A percentile compares a stretch with the other conserved stretches of the same genome.
Evolutionary conservation across 106 monocot species (phyloP).

Genomic region (Dendrobium officinale): DNA sequence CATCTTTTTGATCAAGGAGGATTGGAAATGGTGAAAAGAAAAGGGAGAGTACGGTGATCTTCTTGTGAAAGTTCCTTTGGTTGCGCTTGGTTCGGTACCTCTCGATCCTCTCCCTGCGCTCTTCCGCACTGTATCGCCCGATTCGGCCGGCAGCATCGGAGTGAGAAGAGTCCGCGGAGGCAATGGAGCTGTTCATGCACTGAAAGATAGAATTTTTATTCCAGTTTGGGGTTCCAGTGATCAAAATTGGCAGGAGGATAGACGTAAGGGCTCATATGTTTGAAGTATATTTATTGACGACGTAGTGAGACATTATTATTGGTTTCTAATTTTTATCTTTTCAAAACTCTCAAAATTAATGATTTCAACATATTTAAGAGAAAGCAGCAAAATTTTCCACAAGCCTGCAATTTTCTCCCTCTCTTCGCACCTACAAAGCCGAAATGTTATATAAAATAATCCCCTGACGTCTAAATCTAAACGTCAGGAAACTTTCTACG

Average conservation of each 20-base stretch:
- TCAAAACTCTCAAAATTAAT: too few relatives aligned
- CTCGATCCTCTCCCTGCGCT: slow-evolving; percentile 73
- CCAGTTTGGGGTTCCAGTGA: background rate
- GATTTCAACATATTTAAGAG: too few relatives aligned
- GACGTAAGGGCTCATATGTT: too few relatives aligned
- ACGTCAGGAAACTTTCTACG: too few relatives aligned
- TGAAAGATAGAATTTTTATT: background rate
- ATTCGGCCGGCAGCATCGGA: slow-evolving; percentile 19
- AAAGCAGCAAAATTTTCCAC: too few relatives aligned
- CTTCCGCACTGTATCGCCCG: slow-evolving; percentile 70
- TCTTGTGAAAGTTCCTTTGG: slow-evolving; percentile 89
- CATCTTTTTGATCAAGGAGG: background rate
- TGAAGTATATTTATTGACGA: too few relatives aligned
- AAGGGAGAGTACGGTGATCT: slow-evolving; percentile 54
- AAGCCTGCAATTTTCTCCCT: too few relatives aligned
- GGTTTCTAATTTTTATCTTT: too few relatives aligned
- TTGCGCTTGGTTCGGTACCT: slow-evolving; percentile 72
- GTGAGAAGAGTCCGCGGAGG: slow-evolving; percentile 14
- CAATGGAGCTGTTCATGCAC: slow-evolving; percentile 27
- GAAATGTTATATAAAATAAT: too few relatives aligned
- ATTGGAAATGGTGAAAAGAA: background rate
- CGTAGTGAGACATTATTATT: too few relatives aligned
- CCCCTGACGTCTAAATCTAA: too few relatives aligned
- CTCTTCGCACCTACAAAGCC: too few relatives aligned
- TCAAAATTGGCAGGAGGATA: background rate